Base-by-base conservation (phyloP, 768 basidiomycete genomes). In the Exidia glandulosa region DNA sequence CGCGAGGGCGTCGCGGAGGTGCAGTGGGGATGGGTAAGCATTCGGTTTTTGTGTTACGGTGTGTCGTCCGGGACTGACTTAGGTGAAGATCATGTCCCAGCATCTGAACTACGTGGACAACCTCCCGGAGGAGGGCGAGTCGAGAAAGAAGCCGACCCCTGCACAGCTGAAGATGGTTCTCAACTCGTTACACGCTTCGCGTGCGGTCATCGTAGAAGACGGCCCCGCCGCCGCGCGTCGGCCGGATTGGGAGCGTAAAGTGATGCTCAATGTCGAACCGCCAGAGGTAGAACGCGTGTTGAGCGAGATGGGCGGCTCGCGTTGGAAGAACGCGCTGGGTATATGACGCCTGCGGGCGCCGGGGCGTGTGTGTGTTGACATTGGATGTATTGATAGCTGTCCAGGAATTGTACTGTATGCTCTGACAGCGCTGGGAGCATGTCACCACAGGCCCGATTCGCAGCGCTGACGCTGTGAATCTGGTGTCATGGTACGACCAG, bases 1-100 rank as follows among this genome's bases (percentile, higher is more conserved):
- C 78, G 88, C 48, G 86, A 88, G 62, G 94, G 94, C 30, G 80
- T 97, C 0, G 86, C 91, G 57, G 91, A 94, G 73, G 86, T 97
- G 55, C 82, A 82, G 65, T 94, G 89, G 89, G 79, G 80, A 30
- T 87, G 90, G 63, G 88, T 93, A 58, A 62, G 80, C 73, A 32
- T 41, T 36, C 7, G 25, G 16, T n/a, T 36, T 30, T 45, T 27
- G n/a, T 23, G 56, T 27, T 34, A 16, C 33, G 32, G 29, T 47
- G 32, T 13, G 57, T 55, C 58, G 60, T 34, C 59, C 12, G 19
- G 27, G 1, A 14, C 30, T 30, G 45, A 48, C 33, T 29, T 3
- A 34, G 16, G 37, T 32, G 56, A 63, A 88, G 89, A 77, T 94
- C 45, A 79, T 84, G 60, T 76, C 85, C 58, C 92, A 95, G 68